Conservation (phyloP, 805 yeast genomes). For the Ogataea ramenticola region DNA sequence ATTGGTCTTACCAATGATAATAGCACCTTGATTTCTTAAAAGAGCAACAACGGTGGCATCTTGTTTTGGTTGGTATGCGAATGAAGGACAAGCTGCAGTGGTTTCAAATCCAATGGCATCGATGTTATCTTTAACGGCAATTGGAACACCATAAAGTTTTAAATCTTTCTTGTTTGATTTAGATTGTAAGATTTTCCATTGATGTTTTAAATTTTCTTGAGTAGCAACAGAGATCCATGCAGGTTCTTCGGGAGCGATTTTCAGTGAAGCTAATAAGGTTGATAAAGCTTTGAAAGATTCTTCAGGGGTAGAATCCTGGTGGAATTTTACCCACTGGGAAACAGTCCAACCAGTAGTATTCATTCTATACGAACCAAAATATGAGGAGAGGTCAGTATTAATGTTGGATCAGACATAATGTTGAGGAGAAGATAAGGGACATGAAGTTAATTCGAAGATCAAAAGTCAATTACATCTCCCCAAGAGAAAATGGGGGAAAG, state of each 20-base stretch:
- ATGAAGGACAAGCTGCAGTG: constrained; percentile 94
- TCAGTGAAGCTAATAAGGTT: constrained; percentile 39
- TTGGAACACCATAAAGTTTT: constrained; percentile 88
- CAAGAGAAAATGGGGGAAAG: neutral
- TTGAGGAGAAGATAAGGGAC: no score
- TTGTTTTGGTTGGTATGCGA: constrained; percentile 52
- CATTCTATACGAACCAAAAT: constrained; percentile 4
- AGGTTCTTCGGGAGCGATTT: constrained; percentile 50
- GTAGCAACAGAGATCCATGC: constrained; percentile 88
- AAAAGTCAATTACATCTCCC: no score
- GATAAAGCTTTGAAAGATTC: constrained; percentile 48
- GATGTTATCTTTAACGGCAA: constrained; percentile 91
- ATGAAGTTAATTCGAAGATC: no score
- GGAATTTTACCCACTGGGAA: constrained; percentile 69
- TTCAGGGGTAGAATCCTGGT: constrained; percentile 51
- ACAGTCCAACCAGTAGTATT: constrained; percentile 68
- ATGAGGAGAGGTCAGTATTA: neutral
- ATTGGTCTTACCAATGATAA: constrained; percentile 88
- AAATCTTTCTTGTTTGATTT: constrained; percentile 44
- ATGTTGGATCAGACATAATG: no score
- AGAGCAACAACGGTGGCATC: constrained; percentile 73
- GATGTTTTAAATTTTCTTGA: constrained; percentile 55
- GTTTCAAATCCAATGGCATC: constrained; percentile 79
- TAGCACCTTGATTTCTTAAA: constrained; percentile 87
- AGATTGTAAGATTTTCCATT: constrained; percentile 71